Evolutionary conservation across 768 basidiomycete genomes (phyloP), one percentile per base, ranked within the genome.

Genomic region (Fistulinella prunicolor): DNA sequence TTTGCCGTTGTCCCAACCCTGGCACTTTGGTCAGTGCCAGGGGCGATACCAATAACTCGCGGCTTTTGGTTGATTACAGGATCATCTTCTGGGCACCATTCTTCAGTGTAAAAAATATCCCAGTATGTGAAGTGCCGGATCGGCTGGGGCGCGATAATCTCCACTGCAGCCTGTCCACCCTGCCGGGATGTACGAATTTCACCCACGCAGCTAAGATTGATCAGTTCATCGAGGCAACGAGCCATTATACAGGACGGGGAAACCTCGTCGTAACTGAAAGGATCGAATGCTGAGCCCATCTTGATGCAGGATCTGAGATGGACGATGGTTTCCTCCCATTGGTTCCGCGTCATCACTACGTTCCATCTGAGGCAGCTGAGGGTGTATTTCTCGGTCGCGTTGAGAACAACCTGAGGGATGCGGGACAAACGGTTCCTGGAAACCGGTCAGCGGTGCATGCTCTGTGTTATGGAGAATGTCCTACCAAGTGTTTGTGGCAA

Each of bases 401-500:
- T 59, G 46, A 67, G 63, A 35, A 47, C 46, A 32, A 38, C 51
- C 3, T 44, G 46, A 37, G 67, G 59, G 32, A 66, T 47, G 30
- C 45, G 43, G 20, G 62, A 55, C 42, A 56, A 46, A 19, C 51
- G 50, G 16, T 40, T 52, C 65, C 65, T 67, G 34, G 17, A 38
- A 45, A 9, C 26, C 6, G 9, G 36, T 66, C 24, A 64, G 44
- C 9, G 1, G 17, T 19, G 24, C 13, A 32, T 32, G 21, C 24
- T 14, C n/a, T 7, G 4, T 19, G 32, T 28, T 26, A 21, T 1
- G 6, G 3, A 19, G 41, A 23, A 19, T 14, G 20, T 50, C 62
- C n/a, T 17, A 72, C 68, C 68, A 70, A 26, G 50, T 49, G 19
- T 47, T 70, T n/a, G 60, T 52, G 16, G 66, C 47, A 42, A 70